These are phyloP conservation scores for Xylariaceae sp. DNA, from an alignment of 2,329 filamentous ascomycete genomes.

Conservation along the genomic window DNA sequence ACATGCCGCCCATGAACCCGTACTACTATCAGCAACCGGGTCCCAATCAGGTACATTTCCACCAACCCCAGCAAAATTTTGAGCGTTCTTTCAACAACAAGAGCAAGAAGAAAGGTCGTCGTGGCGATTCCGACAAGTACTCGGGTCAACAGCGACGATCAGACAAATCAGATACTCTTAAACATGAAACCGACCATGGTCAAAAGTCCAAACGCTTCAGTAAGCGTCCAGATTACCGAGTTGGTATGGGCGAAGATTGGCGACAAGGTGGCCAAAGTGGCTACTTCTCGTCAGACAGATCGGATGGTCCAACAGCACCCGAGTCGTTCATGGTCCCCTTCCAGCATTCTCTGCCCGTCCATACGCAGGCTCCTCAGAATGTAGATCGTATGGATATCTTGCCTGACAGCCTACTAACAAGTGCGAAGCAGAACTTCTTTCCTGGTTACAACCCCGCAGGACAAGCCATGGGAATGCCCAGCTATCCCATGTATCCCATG, in stretches of 20 bases:
- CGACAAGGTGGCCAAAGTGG: constrained; percentile 15
- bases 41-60: constrained; percentile 53
- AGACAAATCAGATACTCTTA: constrained; percentile 36
- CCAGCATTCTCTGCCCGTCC: constrained; percentile 23
- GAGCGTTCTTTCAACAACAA: constrained; percentile 36
- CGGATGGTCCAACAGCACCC: constrained; percentile 14
- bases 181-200: constrained; percentile 33
- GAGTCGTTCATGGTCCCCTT: constrained; percentile 23
- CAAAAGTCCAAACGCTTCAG: constrained; percentile 40
- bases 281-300: constrained; percentile 14
- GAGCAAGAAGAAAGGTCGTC: constrained; percentile 39
- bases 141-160: constrained; percentile 37
- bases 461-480: constrained; percentile 33
- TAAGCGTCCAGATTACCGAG: constrained; percentile 42
- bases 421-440: constrained; percentile 63
- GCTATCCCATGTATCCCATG: constrained; percentile 28
- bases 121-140: constrained; percentile 46
- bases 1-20: constrained; percentile 36
- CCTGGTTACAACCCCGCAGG: constrained; percentile 45
- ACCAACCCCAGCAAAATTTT: constrained; percentile 33
- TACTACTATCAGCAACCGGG: constrained; percentile 59
- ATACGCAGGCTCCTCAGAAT: constrained; percentile 23
- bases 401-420: constrained; percentile 69
- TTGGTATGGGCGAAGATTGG: constrained; percentile 24
- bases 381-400: constrained; percentile 43